Base-by-base conservation (phyloP, 768 basidiomycete genomes). In the Cantharellus anzutake region DNA sequence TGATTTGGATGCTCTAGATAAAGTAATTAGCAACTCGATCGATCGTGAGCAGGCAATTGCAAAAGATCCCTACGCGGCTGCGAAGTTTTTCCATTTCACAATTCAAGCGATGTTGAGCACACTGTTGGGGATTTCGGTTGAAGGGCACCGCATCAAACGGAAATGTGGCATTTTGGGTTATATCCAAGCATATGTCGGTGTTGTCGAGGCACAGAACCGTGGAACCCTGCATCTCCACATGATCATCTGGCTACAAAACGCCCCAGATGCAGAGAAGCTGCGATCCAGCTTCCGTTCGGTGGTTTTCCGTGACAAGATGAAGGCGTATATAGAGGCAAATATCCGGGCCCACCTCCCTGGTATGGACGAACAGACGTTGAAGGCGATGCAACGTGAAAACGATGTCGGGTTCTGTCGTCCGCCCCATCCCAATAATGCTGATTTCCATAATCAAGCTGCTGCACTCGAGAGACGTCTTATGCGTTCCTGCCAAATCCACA, bases 211-310 rank as follows among this genome's bases (percentile, higher is more conserved):
- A 2, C 72, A 73, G 62, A 73, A 72, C 0, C 44, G 70, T 2
- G 73, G 74, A 0, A 66, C 72, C 0, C 53, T 75, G 0, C 74
- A 75, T 58, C 71, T 72, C 59, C 74, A 75, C 63, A 69, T 75
- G 68, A 3, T 74, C 0, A 59, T 75, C 2, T 75, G 74, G 74
- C 2, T 75, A 0, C 68, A 70, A 42, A 71, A 71, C 14, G 64
- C 63, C 3, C 60, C 71, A 0, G 68, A 72, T 64, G 69, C 72
- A 0, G 59, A 68, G 60, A 67, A 70, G 37, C 66, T 75, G 0
- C 60, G 62, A 35, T 37, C 62, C 0, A 51, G 56, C 5, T 42
- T 59, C 16, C 5, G 57, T 29, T 7, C 7, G 5, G 59, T 16
- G 38, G 52, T 57, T 7, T 59, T 59, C 60, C 63, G 70, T 4